Conservation (phyloP, 2,329 filamentous ascomycete genomes). For the Akanthomyces uredinophilus region DNA sequence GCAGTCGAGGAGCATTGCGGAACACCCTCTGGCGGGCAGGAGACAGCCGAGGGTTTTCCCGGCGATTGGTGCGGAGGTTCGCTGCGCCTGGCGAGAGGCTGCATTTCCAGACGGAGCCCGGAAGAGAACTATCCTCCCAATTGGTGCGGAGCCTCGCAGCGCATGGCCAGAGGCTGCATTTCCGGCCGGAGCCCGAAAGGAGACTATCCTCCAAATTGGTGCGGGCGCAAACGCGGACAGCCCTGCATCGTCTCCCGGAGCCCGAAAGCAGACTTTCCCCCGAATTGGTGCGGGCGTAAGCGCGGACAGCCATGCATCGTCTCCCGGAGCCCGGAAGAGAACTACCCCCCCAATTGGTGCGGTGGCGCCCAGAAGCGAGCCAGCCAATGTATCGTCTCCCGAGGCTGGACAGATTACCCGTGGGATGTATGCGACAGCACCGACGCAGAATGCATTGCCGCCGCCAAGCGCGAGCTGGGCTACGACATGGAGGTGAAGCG, state of each 20-base stretch:
- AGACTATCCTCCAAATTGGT: background rate
- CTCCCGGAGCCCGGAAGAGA: background rate
- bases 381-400: background rate
- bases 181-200: no score
- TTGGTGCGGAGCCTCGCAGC: background rate
- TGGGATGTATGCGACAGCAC: background rate
- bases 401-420: background rate
- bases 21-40: background rate
- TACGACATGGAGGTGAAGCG: background rate
- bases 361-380: background rate
- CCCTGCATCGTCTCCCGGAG: background rate
- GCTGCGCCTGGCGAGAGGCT: no score
- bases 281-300: background rate
- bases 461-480: constrained; percentile 1
- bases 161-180: no score
- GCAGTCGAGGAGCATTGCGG: background rate
- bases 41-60: background rate
- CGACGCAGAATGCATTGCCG: background rate
- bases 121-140: background rate
- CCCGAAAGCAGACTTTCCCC: background rate
- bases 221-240: background rate
- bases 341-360: background rate
- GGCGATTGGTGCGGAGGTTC: background rate
- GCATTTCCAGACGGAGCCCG: no score
- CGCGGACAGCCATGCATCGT: background rate